phyloP scores from a whole-genome alignment of 331 rosid genomes.

The Pyracantha coccinea region DNA sequence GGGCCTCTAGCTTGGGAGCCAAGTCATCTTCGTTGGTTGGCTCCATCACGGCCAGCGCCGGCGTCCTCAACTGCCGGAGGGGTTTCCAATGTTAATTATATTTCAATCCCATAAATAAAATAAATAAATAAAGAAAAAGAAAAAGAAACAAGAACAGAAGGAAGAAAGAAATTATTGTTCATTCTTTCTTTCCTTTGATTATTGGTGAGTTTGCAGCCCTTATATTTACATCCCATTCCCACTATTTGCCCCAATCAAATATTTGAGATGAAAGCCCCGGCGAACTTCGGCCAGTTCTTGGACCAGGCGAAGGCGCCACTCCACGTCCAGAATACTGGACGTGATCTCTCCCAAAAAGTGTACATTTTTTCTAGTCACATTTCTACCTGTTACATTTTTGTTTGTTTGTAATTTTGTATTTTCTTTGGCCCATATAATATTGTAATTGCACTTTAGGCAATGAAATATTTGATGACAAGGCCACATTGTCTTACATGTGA shows the following conservation, averaged over 20 bases:
- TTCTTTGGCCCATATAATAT: not conserved
- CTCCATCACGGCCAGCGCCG: conserved; percentile 65
- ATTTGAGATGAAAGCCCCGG: not conserved
- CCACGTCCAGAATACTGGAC: no score
- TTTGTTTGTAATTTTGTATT: not conserved
- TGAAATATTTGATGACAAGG: not conserved
- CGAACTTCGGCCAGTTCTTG: no score
- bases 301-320: no score
- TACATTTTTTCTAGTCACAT: conserved; percentile 26
- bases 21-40: conserved; percentile 86
- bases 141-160: conserved; percentile 20
- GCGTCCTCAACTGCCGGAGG: conserved; percentile 61
- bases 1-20: conserved; percentile 96
- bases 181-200: conserved; percentile 29
- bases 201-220: conserved; percentile 39
- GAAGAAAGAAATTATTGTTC: conserved; percentile 29
- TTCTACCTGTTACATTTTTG: not conserved
- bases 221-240: conserved; percentile 17
- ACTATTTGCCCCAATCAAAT: conserved; percentile 28
- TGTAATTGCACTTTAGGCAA: not conserved
- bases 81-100: conserved; percentile 52
- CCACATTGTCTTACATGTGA: conserved; percentile 6
- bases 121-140: not conserved
- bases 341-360: conserved; percentile 15
- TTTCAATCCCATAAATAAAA: conserved; percentile 10